Evolutionary conservation across 805 yeast species (phyloP).

Genomic region (Candida berthetii): DNA sequence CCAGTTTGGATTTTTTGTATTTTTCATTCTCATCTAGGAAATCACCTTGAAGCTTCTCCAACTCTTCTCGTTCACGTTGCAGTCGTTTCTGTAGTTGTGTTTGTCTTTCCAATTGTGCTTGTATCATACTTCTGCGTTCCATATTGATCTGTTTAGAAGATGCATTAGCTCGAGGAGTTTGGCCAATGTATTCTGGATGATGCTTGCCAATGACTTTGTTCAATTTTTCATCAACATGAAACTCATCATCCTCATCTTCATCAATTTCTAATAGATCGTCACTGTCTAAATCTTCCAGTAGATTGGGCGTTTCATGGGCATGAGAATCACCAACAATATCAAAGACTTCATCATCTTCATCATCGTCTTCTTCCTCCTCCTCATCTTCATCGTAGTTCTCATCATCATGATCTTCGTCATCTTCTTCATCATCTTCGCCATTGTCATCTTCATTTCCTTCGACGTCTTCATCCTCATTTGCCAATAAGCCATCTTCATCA

Average conservation of each 20-base stretch:
- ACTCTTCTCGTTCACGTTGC: constrained; percentile 1
- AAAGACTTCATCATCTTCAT: constrained; percentile 33
- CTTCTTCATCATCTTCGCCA: constrained; percentile 25
- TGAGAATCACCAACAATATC: background rate
- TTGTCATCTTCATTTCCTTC: constrained; percentile 24
- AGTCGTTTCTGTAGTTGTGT: constrained; percentile 1
- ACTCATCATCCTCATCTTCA: constrained; percentile 12
- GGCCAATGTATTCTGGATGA: no score
- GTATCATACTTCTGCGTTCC: constrained; percentile 1
- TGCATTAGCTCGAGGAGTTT: no score
- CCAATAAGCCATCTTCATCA: constrained; percentile 2
- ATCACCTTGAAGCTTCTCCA: constrained; percentile 1
- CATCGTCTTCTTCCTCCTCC: constrained; percentile 22
- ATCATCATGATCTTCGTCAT: constrained; percentile 26
- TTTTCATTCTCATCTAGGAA: constrained; percentile 3
- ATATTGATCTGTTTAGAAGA: background rate
- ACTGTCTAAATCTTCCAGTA: background rate
- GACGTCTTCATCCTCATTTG: constrained; percentile 1
- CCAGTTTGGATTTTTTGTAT: constrained; percentile 7
- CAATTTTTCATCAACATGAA: constrained; percentile 16
- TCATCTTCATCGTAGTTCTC: constrained; percentile 32
- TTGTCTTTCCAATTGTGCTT: constrained; percentile 2
- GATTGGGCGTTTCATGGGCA: background rate
- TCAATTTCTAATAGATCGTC: background rate
- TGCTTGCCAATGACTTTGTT: constrained; percentile 1